Percentiles rank a stretch among this genome's conserved stretches.
phyloP scores from a whole-genome alignment of 2,329 filamentous ascomycete genomes.

The Cytospora chrysosperma region DNA sequence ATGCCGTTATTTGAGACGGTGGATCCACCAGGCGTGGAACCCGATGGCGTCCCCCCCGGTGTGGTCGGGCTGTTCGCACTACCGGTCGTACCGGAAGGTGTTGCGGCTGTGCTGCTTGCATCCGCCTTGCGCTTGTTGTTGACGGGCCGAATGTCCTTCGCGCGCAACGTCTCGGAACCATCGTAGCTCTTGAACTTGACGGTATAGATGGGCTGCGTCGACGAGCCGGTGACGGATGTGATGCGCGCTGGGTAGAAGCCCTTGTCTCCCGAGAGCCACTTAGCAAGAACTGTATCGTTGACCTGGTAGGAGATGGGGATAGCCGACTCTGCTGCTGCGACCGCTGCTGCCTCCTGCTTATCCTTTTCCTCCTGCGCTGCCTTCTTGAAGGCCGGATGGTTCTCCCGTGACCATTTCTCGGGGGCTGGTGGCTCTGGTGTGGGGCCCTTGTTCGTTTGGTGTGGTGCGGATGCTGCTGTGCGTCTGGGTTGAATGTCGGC shows the following conservation, averaged over 20 bases:
- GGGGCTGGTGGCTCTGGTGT: constrained; percentile 49
- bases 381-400: constrained; percentile 74
- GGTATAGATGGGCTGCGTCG: constrained; percentile 86
- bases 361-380: constrained; percentile 54
- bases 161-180: constrained; percentile 76
- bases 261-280: constrained; percentile 87
- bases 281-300: constrained; percentile 86
- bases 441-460: constrained; percentile 41
- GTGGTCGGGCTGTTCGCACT: constrained; percentile 15
- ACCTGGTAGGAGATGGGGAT: constrained; percentile 68
- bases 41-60: constrained; percentile 16
- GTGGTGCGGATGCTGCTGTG: constrained; percentile 41
- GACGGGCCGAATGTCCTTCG: constrained; percentile 80
- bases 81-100: constrained; percentile 35
- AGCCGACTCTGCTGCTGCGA: constrained; percentile 16
- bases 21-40: constrained; percentile 33
- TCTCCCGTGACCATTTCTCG: constrained; percentile 77
- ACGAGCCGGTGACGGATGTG: constrained; percentile 88
- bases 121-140: constrained; percentile 86
- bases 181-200: constrained; percentile 94
- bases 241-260: constrained; percentile 90
- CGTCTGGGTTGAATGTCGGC: constrained; percentile 69
- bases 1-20: constrained; percentile 43
- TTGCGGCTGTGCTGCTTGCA: constrained; percentile 49
- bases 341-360: constrained; percentile 31